Percentiles rank a stretch among this genome's conserved stretches.
Conservation (phyloP, 176 grass and related monocot species). For the Carex pumila region DNA sequence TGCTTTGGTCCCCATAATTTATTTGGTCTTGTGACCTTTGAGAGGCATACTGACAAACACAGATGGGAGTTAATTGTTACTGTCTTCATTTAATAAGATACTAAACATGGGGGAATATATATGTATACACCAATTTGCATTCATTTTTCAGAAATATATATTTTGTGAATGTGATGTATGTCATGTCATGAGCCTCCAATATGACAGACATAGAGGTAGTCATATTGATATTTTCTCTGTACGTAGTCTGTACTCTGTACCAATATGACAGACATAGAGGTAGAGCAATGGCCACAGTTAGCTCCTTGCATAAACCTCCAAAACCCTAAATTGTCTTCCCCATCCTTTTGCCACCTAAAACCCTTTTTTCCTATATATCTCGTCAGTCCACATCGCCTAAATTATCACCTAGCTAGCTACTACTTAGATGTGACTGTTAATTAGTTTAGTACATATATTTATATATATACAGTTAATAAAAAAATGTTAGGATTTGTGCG, state of each 20-base stretch:
- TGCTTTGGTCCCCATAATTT: not conserved
- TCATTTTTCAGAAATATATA: not conserved
- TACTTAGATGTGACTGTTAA: not conserved
- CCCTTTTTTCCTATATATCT: not conserved
- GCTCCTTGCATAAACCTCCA: constrained; percentile 18
- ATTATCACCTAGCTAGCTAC: not conserved
- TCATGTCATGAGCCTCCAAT: not conserved
- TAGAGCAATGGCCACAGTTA: not conserved
- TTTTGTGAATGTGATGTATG: not conserved
- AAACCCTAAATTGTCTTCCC: constrained; percentile 5
- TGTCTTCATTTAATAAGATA: not conserved
- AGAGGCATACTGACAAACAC: not conserved
- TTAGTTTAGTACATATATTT: not conserved
- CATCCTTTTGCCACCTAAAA: not conserved
- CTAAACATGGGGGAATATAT: not conserved
- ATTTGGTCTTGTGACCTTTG: not conserved
- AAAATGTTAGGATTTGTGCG: too few relatives aligned
- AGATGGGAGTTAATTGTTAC: not conserved
- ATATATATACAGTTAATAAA: too few relatives aligned
- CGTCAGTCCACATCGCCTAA: not conserved
- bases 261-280: not conserved
- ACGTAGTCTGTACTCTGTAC: not conserved
- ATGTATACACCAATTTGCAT: not conserved
- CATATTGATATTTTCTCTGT: too few relatives aligned
- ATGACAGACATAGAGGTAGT: not conserved